Evolutionary conservation across 2,329 filamentous ascomycete species (phyloP), one percentile per base, ranked within the genome.

Genomic region (Cercospora brassicicola): DNA sequence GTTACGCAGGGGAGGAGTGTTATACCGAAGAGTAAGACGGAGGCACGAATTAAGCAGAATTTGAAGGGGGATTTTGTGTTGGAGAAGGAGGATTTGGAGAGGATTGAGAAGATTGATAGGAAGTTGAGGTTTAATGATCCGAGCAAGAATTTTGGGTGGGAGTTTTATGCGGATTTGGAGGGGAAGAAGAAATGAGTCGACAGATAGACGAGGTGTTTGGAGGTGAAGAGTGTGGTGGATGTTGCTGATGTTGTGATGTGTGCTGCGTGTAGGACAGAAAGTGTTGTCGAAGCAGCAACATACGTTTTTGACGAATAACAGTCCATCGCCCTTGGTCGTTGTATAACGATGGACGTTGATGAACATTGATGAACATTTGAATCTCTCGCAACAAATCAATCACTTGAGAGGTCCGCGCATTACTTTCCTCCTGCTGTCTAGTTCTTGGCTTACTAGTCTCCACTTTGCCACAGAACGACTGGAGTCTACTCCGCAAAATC

Each of bases 41-140:
- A 76, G 64, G 68, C 56, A 36, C 70, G 78, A 3, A 79, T 78
- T 66, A 72, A 75, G 68, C 70, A 72, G 62, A 79, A 81, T 59
- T 67, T 80, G 61, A 75, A 77, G 64, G 78, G 76, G 9, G 86
- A 88, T 74, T 91, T 91, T 76, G 84, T 85, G 74, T 81, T 91
- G 28, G 82, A 83, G 1, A 72, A 76, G 0, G 85, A 85, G 61
- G 89, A 91, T 73, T 78, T 90, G 73, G 78, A 84, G 74, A 85
- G 84, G 78, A 85, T 88, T 62, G 79, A 82, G 45, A 73, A 69
- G 0, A 80, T 89, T 20, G 87, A 90, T 74, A 87, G 85, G 79
- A 89, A 89, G 78, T 56, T 88, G 71, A 80, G 88, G 51, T 89
- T 90, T 74, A 90, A 89, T 65, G 87, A 90, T 75, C 83, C 86